Base-by-base conservation (phyloP, 2,329 filamentous ascomycete species). In the Ophiostoma quercus region DNA sequence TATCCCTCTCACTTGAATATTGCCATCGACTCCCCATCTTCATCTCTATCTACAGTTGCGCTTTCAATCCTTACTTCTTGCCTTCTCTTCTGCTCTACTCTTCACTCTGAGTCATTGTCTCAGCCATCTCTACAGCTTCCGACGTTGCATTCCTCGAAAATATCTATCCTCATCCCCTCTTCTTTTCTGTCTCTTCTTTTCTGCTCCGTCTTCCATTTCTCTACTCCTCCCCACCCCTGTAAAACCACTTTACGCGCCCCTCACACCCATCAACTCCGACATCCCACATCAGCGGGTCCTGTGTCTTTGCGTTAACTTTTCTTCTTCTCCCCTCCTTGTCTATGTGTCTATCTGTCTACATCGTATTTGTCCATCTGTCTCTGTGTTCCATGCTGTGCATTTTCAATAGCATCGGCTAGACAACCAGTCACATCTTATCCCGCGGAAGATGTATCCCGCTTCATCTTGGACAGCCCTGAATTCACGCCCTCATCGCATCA, bases 241-340 rank as follows among this genome's bases (percentile, higher is more conserved):
- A 66, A 57, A 57, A 66, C 62, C 67, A 62, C 57, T 62, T 62
- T 32, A 62, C 57, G 57, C 57, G 57, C 25, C 57, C 57, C 57
- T 32, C 25, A 25, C 57, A 62, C 57, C 57, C 51, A 62, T 62
- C 57, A 22, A 25, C 57, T 62, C 57, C 25, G n/a, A 32, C 57
- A 62, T 62, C 57, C 25, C 57, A 32, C 57, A 62, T 62, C 57
- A 25, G 57, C 57, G 57, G 57, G 57, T 62, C 57, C 8, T 32
- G 25, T 25, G n/a, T 57, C n/a, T 57, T 16, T 57, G 11, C 39
- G 9, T 12, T 12, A 12, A 12, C 51, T 16, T 25, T 14, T 22
- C 3, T 25, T 6, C 11, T 22, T 47, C 57, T 62, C 25, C 25
- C 25, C 25, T 29, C 25, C 25, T 29, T 29, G 25, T 29, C 25